These are phyloP conservation scores for Pseudevernia furfuracea DNA, from an alignment of 495 filamentous ascomycete genomes.

Conservation along the genomic window DNA sequence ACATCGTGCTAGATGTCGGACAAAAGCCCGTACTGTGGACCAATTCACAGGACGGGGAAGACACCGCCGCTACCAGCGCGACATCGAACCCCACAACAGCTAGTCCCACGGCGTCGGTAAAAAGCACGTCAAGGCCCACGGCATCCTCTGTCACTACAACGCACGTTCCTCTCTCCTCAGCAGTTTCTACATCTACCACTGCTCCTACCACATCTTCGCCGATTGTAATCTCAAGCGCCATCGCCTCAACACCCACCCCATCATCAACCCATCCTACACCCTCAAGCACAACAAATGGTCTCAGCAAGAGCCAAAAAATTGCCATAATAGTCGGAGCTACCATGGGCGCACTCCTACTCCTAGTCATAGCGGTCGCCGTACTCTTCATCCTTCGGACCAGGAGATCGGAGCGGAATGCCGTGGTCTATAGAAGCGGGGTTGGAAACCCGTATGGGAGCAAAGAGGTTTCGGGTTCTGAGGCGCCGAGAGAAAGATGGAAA, in stretches of 20 bases:
- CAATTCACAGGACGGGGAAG: background rate
- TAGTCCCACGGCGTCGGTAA: background rate
- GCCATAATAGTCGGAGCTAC: background rate
- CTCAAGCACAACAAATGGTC: background rate
- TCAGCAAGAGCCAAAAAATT: background rate
- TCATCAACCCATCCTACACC: background rate
- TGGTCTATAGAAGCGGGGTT: background rate
- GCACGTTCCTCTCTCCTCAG: background rate
- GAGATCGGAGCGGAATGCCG: background rate
- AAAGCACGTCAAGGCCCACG: background rate
- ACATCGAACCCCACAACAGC: background rate
- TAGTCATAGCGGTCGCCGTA: background rate
- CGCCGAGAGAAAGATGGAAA: background rate
- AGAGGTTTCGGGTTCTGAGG: background rate
- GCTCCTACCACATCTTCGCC: background rate
- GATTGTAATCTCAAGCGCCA: background rate
- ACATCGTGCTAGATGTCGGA: background rate
- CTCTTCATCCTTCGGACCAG: background rate
- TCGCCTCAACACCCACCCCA: background rate
- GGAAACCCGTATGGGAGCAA: background rate
- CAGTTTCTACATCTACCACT: background rate
- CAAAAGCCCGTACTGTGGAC: background rate
- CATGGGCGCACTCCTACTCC: background rate
- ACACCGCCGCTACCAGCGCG: background rate
- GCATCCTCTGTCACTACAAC: background rate